Conservation (phyloP, 768 basidiomycete species). For the Hygrophorus russula region DNA sequence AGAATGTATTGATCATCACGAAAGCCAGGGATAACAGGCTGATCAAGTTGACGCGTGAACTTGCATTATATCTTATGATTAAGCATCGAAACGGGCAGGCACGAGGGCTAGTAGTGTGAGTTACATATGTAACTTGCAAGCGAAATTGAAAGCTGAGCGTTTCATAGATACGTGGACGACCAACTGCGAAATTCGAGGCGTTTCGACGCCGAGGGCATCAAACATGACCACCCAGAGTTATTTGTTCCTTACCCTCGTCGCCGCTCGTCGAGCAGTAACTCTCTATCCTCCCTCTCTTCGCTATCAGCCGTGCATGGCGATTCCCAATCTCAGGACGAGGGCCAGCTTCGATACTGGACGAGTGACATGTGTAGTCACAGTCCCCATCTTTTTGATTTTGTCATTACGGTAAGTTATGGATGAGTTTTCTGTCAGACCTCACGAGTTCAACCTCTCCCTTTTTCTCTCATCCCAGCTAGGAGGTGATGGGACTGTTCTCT, state of each 20-base stretch:
- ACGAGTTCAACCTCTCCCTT: background rate
- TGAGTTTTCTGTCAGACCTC: background rate
- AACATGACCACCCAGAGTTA: constrained; percentile 77
- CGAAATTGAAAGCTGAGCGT: constrained; percentile 6
- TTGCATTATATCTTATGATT: constrained; percentile 92
- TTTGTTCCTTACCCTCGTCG: constrained; percentile 72
- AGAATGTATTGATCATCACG: constrained; percentile 89
- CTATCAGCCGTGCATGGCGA: constrained; percentile 32
- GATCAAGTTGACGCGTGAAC: constrained; percentile 87
- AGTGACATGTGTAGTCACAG: constrained; percentile 87
- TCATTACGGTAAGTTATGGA: constrained; percentile 68
- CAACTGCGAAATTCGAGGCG: constrained; percentile 83
- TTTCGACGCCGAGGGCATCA: constrained; percentile 87
- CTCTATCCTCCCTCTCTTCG: constrained; percentile 45
- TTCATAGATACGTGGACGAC: constrained; percentile 78
- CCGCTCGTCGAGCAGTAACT: constrained; percentile 57
- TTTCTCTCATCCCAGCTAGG: constrained; percentile 55
- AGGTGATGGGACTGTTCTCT: constrained; percentile 96
- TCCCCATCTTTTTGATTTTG: constrained; percentile 94
- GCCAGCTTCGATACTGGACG: constrained; percentile 96
- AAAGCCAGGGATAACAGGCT: constrained; percentile 96
- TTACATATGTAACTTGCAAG: background rate
- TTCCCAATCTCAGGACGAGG: constrained; percentile 45
- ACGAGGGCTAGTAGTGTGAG: constrained; percentile 82
- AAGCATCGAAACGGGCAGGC: constrained; percentile 52